A percentile compares a stretch with the other conserved stretches of the same genome.
Evolutionary conservation across 2,329 filamentous ascomycete species (phyloP).

Genomic region (Nigrograna mackinnonii): DNA sequence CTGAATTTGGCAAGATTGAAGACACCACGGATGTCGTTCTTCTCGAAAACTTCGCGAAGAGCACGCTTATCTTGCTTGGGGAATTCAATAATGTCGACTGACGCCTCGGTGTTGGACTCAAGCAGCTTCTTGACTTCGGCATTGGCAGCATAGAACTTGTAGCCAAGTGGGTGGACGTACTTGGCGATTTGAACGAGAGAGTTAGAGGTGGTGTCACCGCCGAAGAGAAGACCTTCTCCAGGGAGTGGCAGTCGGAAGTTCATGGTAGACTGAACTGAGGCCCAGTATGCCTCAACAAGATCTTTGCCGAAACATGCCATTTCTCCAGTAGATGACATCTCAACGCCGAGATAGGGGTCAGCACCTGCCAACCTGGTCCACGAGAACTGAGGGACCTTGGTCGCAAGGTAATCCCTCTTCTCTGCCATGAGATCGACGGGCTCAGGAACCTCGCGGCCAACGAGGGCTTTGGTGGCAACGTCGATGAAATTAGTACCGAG

Average conservation of each 20-base stretch:
- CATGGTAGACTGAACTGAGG: constrained; percentile 94
- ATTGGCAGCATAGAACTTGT: constrained; percentile 91
- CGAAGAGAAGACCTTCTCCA: constrained; percentile 93
- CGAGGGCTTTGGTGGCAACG: constrained; percentile 87
- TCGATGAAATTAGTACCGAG: constrained; percentile 97
- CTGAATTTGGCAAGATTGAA: constrained; percentile 90
- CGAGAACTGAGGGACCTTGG: constrained; percentile 98
- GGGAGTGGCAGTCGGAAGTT: constrained; percentile 97
- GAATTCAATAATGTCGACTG: constrained; percentile 92
- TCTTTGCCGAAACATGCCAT: constrained; percentile 99
- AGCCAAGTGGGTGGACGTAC: constrained; percentile 84
- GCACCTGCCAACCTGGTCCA: constrained; percentile 98
- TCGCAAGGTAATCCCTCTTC: constrained; percentile 90
- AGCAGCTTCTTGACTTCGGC: constrained; percentile 80
- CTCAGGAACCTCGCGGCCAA: constrained; percentile 81
- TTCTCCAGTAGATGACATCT: constrained; percentile 96
- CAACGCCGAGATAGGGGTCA: constrained; percentile 95
- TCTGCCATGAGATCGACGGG: constrained; percentile 85
- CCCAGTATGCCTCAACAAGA: constrained; percentile 96
- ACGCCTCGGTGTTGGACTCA: constrained; percentile 71
- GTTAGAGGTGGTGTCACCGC: constrained; percentile 75
- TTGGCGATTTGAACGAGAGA: constrained; percentile 80
- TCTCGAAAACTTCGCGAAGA: constrained; percentile 91
- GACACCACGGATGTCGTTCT: constrained; percentile 92
- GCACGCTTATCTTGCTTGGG: constrained; percentile 95